Conservation (phyloP, 345 rosid genomes). For the Corchorus capsularis region DNA sequence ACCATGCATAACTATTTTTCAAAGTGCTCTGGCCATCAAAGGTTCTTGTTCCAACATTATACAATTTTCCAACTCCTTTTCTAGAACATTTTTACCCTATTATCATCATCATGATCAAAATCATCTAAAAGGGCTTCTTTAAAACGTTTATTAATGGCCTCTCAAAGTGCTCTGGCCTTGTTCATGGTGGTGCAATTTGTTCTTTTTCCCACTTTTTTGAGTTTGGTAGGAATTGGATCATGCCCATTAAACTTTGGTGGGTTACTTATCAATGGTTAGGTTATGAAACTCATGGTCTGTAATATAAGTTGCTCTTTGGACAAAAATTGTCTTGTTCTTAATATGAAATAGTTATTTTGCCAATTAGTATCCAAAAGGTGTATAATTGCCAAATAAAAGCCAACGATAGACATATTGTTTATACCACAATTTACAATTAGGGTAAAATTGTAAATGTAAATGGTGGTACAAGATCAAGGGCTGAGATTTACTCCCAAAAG, state of each 20-base stretch:
- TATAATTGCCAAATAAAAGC: conserved; percentile 62
- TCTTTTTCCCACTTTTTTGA: neutral
- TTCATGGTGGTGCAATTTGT: neutral
- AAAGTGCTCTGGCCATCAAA: too few species aligned
- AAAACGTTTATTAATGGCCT: neutral
- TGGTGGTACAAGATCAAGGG: too few species aligned
- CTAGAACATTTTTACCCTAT: neutral
- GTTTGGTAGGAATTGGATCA: neutral
- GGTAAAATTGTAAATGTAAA: too few species aligned
- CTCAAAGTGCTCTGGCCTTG: neutral
- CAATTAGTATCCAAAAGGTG: conserved; percentile 54
- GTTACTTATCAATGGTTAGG: neutral
- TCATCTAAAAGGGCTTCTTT: neutral
- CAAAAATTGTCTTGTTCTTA: too few species aligned
- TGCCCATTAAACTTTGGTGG: neutral
- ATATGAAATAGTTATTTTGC: too few species aligned
- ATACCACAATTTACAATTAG: too few species aligned
- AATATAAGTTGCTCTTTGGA: conserved; percentile 44
- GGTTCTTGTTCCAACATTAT: conserved; percentile 18
- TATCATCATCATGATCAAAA: neutral
- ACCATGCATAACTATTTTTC: too few species aligned
- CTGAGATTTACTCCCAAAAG: too few species aligned
- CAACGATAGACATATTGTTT: conserved; percentile 38
- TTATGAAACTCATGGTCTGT: neutral
- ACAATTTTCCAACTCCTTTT: neutral